Percentiles rank a stretch among this genome's conserved stretches.
phyloP scores from a whole-genome alignment of 495 filamentous ascomycete genomes.

The Hypoxylon fragiforme region DNA sequence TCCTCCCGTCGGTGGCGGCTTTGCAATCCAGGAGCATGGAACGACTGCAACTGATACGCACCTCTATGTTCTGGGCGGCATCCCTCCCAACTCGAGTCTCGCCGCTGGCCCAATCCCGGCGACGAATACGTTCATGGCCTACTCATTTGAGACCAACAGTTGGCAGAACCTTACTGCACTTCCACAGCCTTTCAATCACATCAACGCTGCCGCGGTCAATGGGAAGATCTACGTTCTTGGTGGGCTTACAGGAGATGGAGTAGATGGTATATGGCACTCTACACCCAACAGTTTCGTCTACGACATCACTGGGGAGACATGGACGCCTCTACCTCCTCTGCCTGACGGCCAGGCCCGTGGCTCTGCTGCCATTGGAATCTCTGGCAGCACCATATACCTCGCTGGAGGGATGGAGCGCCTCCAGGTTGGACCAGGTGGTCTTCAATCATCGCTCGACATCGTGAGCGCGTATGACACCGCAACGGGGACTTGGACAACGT shows the following conservation, averaged over 20 bases:
- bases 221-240: slow-evolving; percentile 47
- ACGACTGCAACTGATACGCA: slow-evolving; percentile 25
- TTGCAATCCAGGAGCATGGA: slow-evolving; percentile 35
- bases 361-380: slow-evolving; percentile 29
- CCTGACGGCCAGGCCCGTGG: slow-evolving; percentile 29
- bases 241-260: slow-evolving; percentile 28
- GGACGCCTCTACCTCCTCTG: slow-evolving; percentile 29
- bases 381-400: slow-evolving; percentile 27
- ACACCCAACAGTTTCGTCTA: slow-evolving; percentile 28
- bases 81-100: slow-evolving; percentile 8
- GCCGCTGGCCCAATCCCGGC: slow-evolving; percentile 1
- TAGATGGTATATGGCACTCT: slow-evolving; percentile 17
- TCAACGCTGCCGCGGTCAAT: slow-evolving; percentile 40
- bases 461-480: slow-evolving; percentile 42
- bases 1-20: slow-evolving; percentile 10
- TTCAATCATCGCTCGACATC: slow-evolving; percentile 21
- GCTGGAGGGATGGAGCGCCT: slow-evolving; percentile 33
- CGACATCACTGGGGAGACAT: slow-evolving; percentile 23
- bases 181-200: slow-evolving; percentile 39
- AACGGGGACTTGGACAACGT: slow-evolving; percentile 30
- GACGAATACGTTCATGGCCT: slow-evolving; percentile 15
- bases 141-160: slow-evolving; percentile 18
- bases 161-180: slow-evolving; percentile 38
- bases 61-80: slow-evolving; percentile 36
- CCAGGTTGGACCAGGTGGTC: background rate